These are phyloP conservation scores for Hirschioporus abietinus DNA, from an alignment of 768 basidiomycete genomes.

Conservation along the genomic window DNA sequence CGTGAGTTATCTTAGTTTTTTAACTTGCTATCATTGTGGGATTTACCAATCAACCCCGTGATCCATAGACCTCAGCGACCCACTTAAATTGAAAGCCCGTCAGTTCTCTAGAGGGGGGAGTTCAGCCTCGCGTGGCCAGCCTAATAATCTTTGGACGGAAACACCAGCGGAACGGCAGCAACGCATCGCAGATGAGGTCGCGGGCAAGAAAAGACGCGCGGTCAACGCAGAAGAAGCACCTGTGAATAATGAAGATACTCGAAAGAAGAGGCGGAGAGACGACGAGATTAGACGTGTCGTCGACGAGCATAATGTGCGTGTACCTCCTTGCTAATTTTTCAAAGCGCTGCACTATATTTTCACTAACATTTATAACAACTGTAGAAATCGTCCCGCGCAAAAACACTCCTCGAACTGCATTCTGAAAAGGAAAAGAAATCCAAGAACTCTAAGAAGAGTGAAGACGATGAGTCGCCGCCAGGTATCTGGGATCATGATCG, in stretches of 20 bases:
- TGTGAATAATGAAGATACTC: constrained; percentile 22
- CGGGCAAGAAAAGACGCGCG: constrained; percentile 81
- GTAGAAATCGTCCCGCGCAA: constrained; percentile 37
- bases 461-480: constrained; percentile 47
- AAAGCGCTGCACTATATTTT: background rate
- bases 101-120: constrained; percentile 65
- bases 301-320: constrained; percentile 71
- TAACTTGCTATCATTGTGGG: background rate
- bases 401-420: constrained; percentile 54
- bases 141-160: constrained; percentile 89
- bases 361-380: constrained; percentile 30
- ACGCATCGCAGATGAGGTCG: constrained; percentile 87
- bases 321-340: background rate
- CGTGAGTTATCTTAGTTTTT: constrained; percentile 43
- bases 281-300: constrained; percentile 67
- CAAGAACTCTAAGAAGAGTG: constrained; percentile 26
- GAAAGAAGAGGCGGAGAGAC: constrained; percentile 59
- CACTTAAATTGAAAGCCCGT: constrained; percentile 73
- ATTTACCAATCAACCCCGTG: background rate
- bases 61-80: constrained; percentile 63
- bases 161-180: constrained; percentile 91
- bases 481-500: constrained; percentile 90
- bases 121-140: constrained; percentile 29
- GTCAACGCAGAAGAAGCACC: constrained; percentile 40
- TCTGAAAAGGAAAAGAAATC: constrained; percentile 26